These are phyloP conservation scores for Artomyces pyxidatus DNA, from an alignment of 768 basidiomycete genomes.

Conservation along the genomic window DNA sequence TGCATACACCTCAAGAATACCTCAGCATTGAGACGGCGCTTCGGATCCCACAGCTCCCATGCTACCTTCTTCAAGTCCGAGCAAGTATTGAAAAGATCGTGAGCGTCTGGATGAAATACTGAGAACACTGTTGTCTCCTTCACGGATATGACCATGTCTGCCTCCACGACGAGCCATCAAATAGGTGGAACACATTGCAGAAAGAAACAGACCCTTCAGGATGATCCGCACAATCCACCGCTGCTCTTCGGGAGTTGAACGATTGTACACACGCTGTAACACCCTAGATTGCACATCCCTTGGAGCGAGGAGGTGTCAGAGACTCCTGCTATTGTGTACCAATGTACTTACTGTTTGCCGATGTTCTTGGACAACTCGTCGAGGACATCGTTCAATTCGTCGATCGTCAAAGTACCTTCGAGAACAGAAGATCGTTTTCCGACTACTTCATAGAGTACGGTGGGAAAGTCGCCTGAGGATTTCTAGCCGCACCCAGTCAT, in stretches of 20 bases:
- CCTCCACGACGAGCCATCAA: too few relatives aligned
- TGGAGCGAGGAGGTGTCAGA: slow-evolving; percentile 10
- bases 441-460: slow-evolving; percentile 81
- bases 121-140: slow-evolving; percentile 91
- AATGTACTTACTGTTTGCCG: slow-evolving; percentile 72
- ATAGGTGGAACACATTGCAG: too few relatives aligned
- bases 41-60: slow-evolving; percentile 80
- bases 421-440: slow-evolving; percentile 75
- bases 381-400: slow-evolving; percentile 73
- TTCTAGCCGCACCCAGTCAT: slow-evolving; percentile 37
- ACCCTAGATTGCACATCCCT: slow-evolving; percentile 74
- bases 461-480: slow-evolving; percentile 81
- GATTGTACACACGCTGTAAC: slow-evolving; percentile 69
- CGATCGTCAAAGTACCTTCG: slow-evolving; percentile 68
- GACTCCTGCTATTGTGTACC: too few relatives aligned
- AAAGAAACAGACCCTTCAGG: slow-evolving; percentile 60
- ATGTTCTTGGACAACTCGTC: slow-evolving; percentile 68
- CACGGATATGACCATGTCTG: slow-evolving; percentile 88
- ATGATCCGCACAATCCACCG: slow-evolving; percentile 96
- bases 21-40: slow-evolving; percentile 53
- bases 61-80: slow-evolving; percentile 92
- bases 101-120: slow-evolving; percentile 91
- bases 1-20: slow-evolving; percentile 24
- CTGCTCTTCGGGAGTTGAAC: slow-evolving; percentile 80
- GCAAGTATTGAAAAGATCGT: slow-evolving; percentile 91